These are phyloP conservation scores for Corylus americana DNA, from an alignment of 306 rosid genomes.

Conservation along the genomic window DNA sequence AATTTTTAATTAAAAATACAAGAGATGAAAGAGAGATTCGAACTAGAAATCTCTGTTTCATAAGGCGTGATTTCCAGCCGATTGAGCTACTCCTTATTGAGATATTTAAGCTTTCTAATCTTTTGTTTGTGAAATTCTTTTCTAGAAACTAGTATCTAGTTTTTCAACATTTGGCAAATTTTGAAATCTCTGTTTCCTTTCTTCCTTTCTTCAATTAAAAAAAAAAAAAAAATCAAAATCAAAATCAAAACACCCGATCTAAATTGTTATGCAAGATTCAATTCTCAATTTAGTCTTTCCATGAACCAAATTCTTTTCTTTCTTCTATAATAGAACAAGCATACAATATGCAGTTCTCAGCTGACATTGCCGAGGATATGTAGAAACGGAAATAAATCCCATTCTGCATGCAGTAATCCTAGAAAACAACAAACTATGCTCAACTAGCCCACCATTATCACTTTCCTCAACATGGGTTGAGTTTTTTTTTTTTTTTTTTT, in stretches of 20 bases:
- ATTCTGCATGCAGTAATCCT: not conserved
- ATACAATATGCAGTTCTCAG: not conserved
- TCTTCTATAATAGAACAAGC: too few species aligned
- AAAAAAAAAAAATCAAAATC: too few species aligned
- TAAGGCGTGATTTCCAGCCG: too few species aligned
- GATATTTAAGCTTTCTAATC: too few species aligned
- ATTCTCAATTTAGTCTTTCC: not conserved
- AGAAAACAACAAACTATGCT: constrained; percentile 1
- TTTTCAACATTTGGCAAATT: not conserved
- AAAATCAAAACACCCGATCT: not conserved
- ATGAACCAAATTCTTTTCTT: not conserved
- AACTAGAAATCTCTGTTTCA: too few species aligned
- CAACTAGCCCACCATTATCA: not conserved
- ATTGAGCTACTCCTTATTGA: too few species aligned
- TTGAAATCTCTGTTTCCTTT: not conserved
- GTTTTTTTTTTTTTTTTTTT: too few species aligned
- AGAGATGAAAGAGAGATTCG: too few species aligned
- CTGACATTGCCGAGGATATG: not conserved
- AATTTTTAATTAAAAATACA: too few species aligned
- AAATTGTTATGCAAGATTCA: not conserved
- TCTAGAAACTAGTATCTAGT: too few species aligned
- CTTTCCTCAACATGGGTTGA: constrained; percentile 10
- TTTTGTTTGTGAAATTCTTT: too few species aligned
- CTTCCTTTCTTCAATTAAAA: not conserved
- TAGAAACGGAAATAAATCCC: not conserved